Evolutionary conservation across 1,284 basidiomycete species (phyloP), one percentile per base, ranked within the genome.

Genomic region (Trametes polyzona): DNA sequence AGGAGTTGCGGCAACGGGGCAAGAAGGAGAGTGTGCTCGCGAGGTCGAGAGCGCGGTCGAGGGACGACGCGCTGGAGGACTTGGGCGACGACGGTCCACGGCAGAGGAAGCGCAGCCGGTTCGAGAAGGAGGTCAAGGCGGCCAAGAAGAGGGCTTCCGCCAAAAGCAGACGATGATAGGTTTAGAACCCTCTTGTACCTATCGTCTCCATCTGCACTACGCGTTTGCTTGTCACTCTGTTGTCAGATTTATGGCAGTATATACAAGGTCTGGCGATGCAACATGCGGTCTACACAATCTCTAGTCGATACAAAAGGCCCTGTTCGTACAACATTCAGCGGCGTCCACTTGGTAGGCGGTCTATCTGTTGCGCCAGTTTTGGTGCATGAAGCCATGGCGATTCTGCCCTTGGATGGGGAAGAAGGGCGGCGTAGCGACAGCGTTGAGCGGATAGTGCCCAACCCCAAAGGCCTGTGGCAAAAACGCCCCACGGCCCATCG

Each of bases 121-220:
- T 95, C 70, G 91, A 94, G 69, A 80, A 83, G 70, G 90, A 90
- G 52, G 79, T 86, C 41, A 87, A 84, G 68, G 74, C 74, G 21
- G 73, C 81, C 24, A 82, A 82, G 69, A 83, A 76, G 65, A 71
- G 67, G 52, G 43, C 62, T 30, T 52, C 65, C 10, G 62, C 62
- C 47, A 71, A 69, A 65, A 58, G 55, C 44, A 52, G 47, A 37
- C 53, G 55, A 23, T 43, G 37, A 35, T 52, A 19, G 27, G 54
- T 37, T n/a, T n/a, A n/a, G n/a, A n/a, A n/a, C 21, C 11, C 16
- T 24, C 4, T 8, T 48, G 35, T 41, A 23, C 17, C 35, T 29
- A 33, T 12, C 16, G 14, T 35, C 35, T 26, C 44, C 14, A n/a
- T 33, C 30, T 35, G 30, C 44, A 33, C 14, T n/a, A 11, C 33